These are phyloP conservation scores for Aspergillus egyptiacus DNA, from an alignment of 495 filamentous ascomycete genomes.

Conservation along the genomic window DNA sequence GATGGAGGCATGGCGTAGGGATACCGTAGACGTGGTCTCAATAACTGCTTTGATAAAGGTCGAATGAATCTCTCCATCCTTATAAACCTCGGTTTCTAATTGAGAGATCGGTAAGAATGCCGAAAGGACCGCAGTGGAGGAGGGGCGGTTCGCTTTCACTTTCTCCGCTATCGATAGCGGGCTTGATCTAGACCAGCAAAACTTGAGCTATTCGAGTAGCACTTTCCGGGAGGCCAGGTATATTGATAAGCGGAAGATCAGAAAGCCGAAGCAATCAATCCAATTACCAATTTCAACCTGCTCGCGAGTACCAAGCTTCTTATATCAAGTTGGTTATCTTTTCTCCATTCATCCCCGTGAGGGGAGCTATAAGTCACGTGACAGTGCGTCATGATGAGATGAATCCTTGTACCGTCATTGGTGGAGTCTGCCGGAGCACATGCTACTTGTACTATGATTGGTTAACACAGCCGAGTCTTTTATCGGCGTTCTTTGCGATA, in stretches of 20 bases:
- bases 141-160: slow-evolving; percentile 2
- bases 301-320: background rate
- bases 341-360: background rate
- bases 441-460: background rate
- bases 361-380: background rate
- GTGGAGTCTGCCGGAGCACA: background rate
- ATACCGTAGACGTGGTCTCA: slow-evolving; percentile 35
- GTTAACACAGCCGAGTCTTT: background rate
- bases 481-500: slow-evolving; percentile 3
- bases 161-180: background rate
- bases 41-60: slow-evolving; percentile 35
- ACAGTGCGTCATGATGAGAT: slow-evolving; percentile 2
- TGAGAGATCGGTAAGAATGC: background rate
- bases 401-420: background rate
- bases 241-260: background rate
- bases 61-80: slow-evolving; percentile 39
- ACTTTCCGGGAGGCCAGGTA: background rate
- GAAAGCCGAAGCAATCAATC: background rate
- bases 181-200: background rate
- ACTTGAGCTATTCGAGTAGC: background rate
- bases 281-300: background rate
- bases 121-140: background rate
- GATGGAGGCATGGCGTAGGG: slow-evolving; percentile 35
- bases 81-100: background rate
- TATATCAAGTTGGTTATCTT: background rate